Evolutionary conservation across 1,284 basidiomycete genomes (phyloP).

Genomic region (Austroboletus niveus): DNA sequence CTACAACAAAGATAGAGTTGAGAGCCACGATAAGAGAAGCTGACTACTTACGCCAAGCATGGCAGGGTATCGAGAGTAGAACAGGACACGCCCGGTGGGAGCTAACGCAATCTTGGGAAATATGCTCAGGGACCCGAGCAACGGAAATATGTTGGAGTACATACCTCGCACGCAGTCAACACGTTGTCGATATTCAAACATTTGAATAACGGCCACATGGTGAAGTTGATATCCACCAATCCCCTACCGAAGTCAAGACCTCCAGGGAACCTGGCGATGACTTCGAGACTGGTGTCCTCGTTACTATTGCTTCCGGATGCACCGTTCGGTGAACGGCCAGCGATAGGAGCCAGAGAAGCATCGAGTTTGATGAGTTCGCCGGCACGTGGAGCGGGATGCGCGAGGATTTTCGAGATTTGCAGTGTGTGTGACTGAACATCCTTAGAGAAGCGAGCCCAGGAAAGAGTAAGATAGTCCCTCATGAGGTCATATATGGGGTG

Average conservation of each 20-base stretch:
- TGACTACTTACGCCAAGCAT: conserved; percentile 71
- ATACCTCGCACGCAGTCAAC: conserved; percentile 87
- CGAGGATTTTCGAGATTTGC: conserved; percentile 81
- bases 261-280: conserved; percentile 82
- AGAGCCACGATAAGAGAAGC: neutral
- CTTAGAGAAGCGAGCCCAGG: conserved; percentile 91
- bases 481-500: conserved; percentile 92
- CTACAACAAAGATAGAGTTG: conserved; percentile 31
- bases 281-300: conserved; percentile 72
- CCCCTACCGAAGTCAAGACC: conserved; percentile 83
- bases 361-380: conserved; percentile 84
- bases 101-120: conserved; percentile 73
- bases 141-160: conserved; percentile 13
- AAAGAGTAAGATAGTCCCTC: conserved; percentile 89
- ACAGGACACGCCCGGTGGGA: conserved; percentile 89
- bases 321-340: conserved; percentile 15
- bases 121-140: neutral
- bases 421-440: conserved; percentile 86
- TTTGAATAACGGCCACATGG: conserved; percentile 97
- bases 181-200: conserved; percentile 93
- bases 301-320: conserved; percentile 45
- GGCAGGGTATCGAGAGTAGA: conserved; percentile 87
- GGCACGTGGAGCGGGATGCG: conserved; percentile 81
- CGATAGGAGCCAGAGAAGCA: conserved; percentile 44
- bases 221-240: conserved; percentile 86